A percentile compares a stretch with the other conserved stretches of the same genome.
Conservation (phyloP, 2,329 filamentous ascomycete genomes). For the Aspergillus nomiae region DNA sequence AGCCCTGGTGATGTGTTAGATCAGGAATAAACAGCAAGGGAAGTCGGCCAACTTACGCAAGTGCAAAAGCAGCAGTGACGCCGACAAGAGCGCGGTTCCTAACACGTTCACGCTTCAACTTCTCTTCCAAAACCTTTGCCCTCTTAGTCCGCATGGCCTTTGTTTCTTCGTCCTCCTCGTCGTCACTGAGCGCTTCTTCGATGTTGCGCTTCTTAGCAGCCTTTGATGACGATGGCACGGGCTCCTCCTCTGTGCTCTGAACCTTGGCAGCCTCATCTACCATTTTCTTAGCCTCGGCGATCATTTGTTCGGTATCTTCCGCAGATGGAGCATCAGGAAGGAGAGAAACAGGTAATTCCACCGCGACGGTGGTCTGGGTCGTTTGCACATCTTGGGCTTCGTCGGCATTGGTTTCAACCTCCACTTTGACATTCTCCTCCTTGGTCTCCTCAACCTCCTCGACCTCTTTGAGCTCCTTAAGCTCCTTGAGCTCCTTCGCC, state of each 20-base stretch:
- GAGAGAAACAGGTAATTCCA: slow-evolving; percentile 71
- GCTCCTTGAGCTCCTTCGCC: slow-evolving; percentile 31
- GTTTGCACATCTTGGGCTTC: slow-evolving; percentile 61
- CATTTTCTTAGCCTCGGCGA: slow-evolving; percentile 85
- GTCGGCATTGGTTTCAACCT: slow-evolving; percentile 66
- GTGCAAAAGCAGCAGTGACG: slow-evolving; percentile 79
- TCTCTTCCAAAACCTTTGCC: slow-evolving; percentile 67
- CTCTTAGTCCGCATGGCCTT: slow-evolving; percentile 67
- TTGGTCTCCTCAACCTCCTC: slow-evolving; percentile 32
- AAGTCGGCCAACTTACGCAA: slow-evolving; percentile 70
- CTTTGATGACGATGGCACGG: slow-evolving; percentile 34
- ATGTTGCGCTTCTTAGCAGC: slow-evolving; percentile 70
- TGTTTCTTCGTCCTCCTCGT: slow-evolving; percentile 45
- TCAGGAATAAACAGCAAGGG: slow-evolving; percentile 22
- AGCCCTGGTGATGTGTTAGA: slow-evolving; percentile 39
- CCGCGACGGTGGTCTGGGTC: slow-evolving; percentile 71
- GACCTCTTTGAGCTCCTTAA: slow-evolving; percentile 22
- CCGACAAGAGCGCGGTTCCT: slow-evolving; percentile 83
- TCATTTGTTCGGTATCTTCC: slow-evolving; percentile 79
- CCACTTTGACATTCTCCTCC: slow-evolving; percentile 63
- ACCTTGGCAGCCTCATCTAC: slow-evolving; percentile 68
- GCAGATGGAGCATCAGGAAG: slow-evolving; percentile 69
- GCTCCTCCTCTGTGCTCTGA: slow-evolving; percentile 43
- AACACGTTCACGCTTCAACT: slow-evolving; percentile 82
- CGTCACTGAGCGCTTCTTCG: slow-evolving; percentile 66